Percentiles rank a stretch among this genome's conserved stretches.
Conservation (phyloP, 2,329 filamentous ascomycete genomes). For the Calonectria crousiana region DNA sequence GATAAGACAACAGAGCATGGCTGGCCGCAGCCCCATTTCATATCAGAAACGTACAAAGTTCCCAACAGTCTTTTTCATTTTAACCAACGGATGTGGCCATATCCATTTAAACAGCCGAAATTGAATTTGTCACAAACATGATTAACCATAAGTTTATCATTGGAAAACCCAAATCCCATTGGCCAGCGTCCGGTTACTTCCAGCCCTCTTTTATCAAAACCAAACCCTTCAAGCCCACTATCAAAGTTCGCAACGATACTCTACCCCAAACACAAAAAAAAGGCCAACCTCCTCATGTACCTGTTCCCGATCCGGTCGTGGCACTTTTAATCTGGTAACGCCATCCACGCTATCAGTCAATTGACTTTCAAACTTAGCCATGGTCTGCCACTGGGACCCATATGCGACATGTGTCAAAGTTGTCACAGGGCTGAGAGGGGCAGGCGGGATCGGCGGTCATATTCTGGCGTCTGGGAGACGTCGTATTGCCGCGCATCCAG, state of each 20-base stretch:
- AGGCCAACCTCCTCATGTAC: background rate
- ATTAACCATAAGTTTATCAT: background rate
- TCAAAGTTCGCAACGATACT: background rate
- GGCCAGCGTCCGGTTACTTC: background rate
- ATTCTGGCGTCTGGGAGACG: background rate
- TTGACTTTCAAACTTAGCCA: background rate
- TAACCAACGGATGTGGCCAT: background rate
- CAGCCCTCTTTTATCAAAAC: background rate
- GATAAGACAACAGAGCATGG: too few species aligned
- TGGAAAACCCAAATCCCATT: background rate
- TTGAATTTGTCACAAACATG: background rate
- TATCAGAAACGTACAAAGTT: background rate
- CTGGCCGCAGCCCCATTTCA: background rate
- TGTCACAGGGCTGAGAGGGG: background rate
- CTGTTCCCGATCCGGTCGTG: background rate
- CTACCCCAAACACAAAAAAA: background rate
- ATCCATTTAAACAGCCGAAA: background rate
- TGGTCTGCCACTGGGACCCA: background rate
- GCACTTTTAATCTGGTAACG: constrained; percentile 3
- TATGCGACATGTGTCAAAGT: background rate
- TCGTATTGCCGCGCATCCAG: background rate
- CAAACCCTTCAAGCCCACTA: background rate
- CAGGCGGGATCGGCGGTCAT: background rate
- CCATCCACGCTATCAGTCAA: background rate
- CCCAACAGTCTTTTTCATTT: background rate